Percentiles rank a stretch among this genome's conserved stretches.
phyloP scores from a whole-genome alignment of 495 filamentous ascomycete genomes.

The Aspergillus biplanus region DNA sequence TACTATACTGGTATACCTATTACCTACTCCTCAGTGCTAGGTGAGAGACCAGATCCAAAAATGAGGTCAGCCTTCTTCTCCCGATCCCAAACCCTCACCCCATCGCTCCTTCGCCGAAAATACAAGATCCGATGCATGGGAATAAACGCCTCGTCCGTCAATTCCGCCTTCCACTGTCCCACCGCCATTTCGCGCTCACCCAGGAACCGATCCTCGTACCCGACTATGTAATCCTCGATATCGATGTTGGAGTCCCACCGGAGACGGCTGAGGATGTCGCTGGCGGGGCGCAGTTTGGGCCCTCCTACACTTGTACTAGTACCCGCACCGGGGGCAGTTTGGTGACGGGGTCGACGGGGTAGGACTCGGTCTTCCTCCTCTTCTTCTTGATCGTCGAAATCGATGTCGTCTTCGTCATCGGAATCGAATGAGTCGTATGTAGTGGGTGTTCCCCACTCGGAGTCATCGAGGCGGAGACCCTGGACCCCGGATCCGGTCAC shows the following conservation, averaged over 20 bases:
- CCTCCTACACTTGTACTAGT: neutral
- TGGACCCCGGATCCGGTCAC: neutral
- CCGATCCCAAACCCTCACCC: conserved; percentile 8
- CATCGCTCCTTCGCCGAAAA: conserved; percentile 1
- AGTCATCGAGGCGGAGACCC: conserved; percentile 6
- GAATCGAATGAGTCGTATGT: neutral
- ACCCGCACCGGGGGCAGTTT: neutral
- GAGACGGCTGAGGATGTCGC: neutral
- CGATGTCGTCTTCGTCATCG: neutral
- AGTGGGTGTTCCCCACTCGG: neutral
- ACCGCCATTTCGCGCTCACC: conserved; percentile 1
- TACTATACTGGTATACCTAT: no score
- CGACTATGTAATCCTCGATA: neutral
- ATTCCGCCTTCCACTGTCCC: neutral
- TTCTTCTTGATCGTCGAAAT: conserved; percentile 1
- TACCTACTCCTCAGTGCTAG: no score
- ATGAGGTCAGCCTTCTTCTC: neutral
- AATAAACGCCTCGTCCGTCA: conserved; percentile 4
- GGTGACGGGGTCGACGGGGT: no score
- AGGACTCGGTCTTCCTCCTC: neutral
- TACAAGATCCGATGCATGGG: conserved; percentile 9
- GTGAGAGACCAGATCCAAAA: neutral
- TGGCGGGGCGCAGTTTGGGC: neutral
- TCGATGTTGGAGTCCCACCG: neutral
- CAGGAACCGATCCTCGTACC: conserved; percentile 2